Evolutionary conservation across 441 rosid genomes (phyloP).

Genomic region (Adansonia gregorii): DNA sequence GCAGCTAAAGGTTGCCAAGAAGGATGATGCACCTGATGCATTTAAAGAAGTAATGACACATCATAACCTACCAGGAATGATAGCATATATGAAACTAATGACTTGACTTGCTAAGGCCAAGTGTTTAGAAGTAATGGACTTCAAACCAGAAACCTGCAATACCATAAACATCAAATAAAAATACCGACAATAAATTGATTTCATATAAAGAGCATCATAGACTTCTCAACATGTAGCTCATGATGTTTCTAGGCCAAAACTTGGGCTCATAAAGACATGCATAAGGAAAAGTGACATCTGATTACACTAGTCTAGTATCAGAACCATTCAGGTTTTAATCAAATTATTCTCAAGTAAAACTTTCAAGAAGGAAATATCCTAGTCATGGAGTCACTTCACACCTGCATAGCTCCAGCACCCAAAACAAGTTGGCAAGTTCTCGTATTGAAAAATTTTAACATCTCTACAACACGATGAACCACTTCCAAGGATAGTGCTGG

Average conservation of each 20-base stretch:
- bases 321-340: not conserved
- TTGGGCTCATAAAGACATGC: not conserved
- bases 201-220: not conserved
- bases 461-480: constrained; percentile 94
- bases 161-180: constrained; percentile 22
- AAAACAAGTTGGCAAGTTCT: constrained; percentile 98
- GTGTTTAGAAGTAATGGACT: constrained; percentile 96
- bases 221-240: not conserved
- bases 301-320: not conserved
- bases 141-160: constrained; percentile 92
- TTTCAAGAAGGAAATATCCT: no score
- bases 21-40: constrained; percentile 6
- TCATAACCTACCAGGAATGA: constrained; percentile 86
- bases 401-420: constrained; percentile 99
- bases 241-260: not conserved
- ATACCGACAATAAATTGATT: constrained; percentile 12
- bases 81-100: constrained; percentile 75
- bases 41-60: not conserved
- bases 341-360: constrained; percentile 17
- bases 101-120: constrained; percentile 99
- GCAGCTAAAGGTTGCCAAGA: constrained; percentile 20
- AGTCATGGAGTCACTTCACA: constrained; percentile 30
- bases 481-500: constrained; percentile 89
- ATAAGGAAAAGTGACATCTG: not conserved
- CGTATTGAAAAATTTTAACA: constrained; percentile 90